phyloP scores from a whole-genome alignment of 441 rosid genomes.

The Arabidopsis lyrata region DNA sequence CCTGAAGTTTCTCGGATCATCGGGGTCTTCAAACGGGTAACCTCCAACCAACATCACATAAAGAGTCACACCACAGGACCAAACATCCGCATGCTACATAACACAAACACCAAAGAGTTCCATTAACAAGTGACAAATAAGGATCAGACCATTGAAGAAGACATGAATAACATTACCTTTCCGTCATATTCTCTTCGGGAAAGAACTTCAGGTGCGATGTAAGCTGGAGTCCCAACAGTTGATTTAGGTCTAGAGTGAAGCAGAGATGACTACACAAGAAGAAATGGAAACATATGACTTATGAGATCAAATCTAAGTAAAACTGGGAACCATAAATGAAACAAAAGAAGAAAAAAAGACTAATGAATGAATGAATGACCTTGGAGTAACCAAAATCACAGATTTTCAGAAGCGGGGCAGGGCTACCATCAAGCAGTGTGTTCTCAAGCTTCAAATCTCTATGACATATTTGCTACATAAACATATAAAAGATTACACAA shows the following conservation, averaged over 20 bases:
- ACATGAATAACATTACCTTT: slow-evolving; percentile 57
- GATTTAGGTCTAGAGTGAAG: slow-evolving; percentile 96
- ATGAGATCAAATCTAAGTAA: slow-evolving; percentile 11
- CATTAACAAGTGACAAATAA: slow-evolving; percentile 13
- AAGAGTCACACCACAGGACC: slow-evolving; percentile 99
- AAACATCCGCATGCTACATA: slow-evolving; percentile 89
- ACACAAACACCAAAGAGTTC: slow-evolving; percentile 17
- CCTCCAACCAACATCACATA: slow-evolving; percentile 98
- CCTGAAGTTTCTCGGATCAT: slow-evolving; percentile 89
- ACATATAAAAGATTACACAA: not conserved
- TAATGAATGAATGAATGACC: slow-evolving; percentile 52
- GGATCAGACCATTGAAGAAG: slow-evolving; percentile 7
- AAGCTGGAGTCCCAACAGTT: slow-evolving; percentile 96
- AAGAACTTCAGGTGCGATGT: slow-evolving; percentile 91
- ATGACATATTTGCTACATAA: slow-evolving; percentile 93
- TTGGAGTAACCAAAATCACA: slow-evolving; percentile 98
- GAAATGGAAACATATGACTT: slow-evolving; percentile 5
- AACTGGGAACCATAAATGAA: not conserved
- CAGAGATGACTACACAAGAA: slow-evolving; percentile 67
- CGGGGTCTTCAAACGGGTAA: slow-evolving; percentile 95
- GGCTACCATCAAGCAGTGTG: slow-evolving; percentile 92
- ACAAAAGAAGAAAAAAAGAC: not conserved
- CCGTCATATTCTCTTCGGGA: slow-evolving; percentile 89
- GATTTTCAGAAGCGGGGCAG: slow-evolving; percentile 91
- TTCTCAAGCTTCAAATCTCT: slow-evolving; percentile 97